These are phyloP conservation scores for Nemania sp. DNA, from an alignment of 2,329 filamentous ascomycete genomes.

Conservation along the genomic window DNA sequence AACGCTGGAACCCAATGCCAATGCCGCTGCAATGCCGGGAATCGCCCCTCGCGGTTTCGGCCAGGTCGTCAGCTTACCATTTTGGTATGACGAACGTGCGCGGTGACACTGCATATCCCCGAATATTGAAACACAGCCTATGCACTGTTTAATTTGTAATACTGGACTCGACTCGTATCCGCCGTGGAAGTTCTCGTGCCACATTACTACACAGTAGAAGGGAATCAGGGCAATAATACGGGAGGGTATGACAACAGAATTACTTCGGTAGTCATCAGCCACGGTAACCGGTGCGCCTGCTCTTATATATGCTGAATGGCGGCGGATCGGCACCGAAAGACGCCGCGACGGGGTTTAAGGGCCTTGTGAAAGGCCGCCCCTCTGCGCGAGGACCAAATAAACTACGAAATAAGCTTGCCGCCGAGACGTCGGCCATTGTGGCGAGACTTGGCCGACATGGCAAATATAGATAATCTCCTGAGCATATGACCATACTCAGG, in stretches of 20 bases:
- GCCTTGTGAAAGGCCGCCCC: conserved; percentile 21
- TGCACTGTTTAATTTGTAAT: conserved; percentile 7
- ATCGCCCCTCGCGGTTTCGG: not conserved
- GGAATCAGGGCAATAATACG: not conserved
- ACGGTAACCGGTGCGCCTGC: conserved; percentile 1
- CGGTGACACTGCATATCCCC: conserved; percentile 22
- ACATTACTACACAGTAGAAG: not conserved
- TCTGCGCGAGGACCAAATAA: conserved; percentile 3
- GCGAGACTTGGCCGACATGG: not conserved
- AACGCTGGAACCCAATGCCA: conserved; percentile 6
- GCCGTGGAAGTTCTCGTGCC: conserved; percentile 17
- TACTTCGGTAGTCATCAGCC: not conserved
- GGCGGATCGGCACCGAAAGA: conserved; percentile 28
- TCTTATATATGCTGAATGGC: conserved; percentile 10
- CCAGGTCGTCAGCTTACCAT: conserved; percentile 2
- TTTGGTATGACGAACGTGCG: not conserved
- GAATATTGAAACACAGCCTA: conserved; percentile 9
- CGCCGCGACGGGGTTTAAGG: conserved; percentile 27
- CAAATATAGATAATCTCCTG: not conserved
- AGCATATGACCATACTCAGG: not conserved
- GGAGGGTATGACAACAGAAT: conserved; percentile 8
- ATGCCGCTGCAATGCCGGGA: conserved; percentile 5
- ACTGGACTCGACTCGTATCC: conserved; percentile 29
- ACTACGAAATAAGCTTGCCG: conserved; percentile 21
- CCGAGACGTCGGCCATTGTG: conserved; percentile 5